Evolutionary conservation across 225 moss, liverwort and hornwort genomes (phyloP), one percentile per base, ranked within the genome.

Genomic region (Asterella californica): DNA sequence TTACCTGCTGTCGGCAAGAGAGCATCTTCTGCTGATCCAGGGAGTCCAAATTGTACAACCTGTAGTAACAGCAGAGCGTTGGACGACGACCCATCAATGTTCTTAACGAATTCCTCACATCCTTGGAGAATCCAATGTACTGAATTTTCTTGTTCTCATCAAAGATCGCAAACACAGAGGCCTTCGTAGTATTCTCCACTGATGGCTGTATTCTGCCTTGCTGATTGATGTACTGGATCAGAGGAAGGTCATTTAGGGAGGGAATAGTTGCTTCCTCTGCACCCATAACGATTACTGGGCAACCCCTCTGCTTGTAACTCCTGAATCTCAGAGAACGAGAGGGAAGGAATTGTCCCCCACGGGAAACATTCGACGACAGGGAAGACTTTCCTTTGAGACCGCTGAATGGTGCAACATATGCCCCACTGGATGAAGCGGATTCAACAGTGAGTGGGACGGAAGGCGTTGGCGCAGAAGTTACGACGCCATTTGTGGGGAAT

Each of bases 91-190:
- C 94, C 89, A 97, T 94, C 85, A 97, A 79, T 77, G 91, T 87
- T 78, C 97, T 90, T 74, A 97, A 62, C 25, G 97, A 94, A 79
- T 97, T 97, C 32, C 97, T 90, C 48, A 93, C 92, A 30, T 97
- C 97, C 83, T 91, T 97, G 4, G 97, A 97, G 64, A 97, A 97
- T n/a, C 97, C 97, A 82, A 97, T 75, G 72, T 94, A 97, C 85
- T 91, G 88, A 76, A 85, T 72, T 70, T 88, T 90, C 76, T 90
- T 90, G 54, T 86, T 84, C 73, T 87, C 32, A 81, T 96, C 94
- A 59, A 88, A 93, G 52, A 96, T 89, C 19, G 90, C 96, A 62
- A 96, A 96, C 46, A 96, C 92, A 45, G 87, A 88, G 15, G 96
- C 96, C 73, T 90, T 88, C 2, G 92, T 94, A 54, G 34, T 78